Conservation (phyloP, 1,284 basidiomycete genomes). For the Ceratobasidium sp. region DNA sequence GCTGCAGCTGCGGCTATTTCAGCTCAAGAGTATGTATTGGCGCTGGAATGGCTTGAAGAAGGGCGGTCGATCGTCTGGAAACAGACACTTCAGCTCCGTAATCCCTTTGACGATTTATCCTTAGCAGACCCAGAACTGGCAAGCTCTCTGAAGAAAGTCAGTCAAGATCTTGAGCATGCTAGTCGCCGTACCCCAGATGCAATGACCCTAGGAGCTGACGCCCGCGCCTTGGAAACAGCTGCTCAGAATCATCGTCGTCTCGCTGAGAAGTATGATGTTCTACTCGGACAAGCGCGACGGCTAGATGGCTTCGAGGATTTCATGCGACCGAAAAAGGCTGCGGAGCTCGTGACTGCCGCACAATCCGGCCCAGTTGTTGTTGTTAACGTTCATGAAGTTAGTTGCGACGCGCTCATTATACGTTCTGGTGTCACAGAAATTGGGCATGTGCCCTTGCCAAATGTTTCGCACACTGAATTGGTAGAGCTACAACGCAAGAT, state of each 20-base stretch:
- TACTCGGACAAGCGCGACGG: constrained; percentile 31
- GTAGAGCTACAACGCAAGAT: not conserved
- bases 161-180: constrained; percentile 6
- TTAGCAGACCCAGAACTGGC: not conserved
- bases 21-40: not conserved
- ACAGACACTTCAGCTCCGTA: constrained; percentile 11
- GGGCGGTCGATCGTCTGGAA: constrained; percentile 6
- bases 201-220: not conserved
- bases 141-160: not conserved
- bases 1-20: not conserved
- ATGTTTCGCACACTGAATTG: not conserved
- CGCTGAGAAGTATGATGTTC: constrained; percentile 15
- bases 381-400: constrained; percentile 29
- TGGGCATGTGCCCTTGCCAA: constrained; percentile 13
- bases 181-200: not conserved
- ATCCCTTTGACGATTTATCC: not conserved
- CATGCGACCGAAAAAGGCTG: constrained; percentile 18
- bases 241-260: constrained; percentile 2
- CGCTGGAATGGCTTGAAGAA: constrained; percentile 16
- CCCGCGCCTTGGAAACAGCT: not conserved
- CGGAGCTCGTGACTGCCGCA: constrained; percentile 14
- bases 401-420: constrained; percentile 38
- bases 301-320: constrained; percentile 38
- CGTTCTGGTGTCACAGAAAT: not conserved
- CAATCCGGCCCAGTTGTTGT: constrained; percentile 34